Evolutionary conservation across 768 basidiomycete genomes (phyloP).

Genomic region (Infundibulicybe gibba): DNA sequence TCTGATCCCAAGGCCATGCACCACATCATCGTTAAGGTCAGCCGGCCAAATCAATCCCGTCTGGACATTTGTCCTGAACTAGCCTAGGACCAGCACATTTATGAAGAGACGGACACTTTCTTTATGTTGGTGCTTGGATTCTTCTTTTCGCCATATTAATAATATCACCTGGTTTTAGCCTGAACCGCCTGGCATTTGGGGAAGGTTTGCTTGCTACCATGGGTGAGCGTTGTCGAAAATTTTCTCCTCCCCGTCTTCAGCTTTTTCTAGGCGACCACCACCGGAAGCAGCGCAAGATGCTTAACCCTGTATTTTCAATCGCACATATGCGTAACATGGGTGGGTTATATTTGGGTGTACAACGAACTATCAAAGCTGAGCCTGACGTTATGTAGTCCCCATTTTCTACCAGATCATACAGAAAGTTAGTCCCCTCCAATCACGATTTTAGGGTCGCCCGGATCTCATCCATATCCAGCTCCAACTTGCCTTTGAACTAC

Average conservation of each 20-base stretch:
- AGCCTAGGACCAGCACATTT: constrained; percentile 17
- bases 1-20: constrained; percentile 33
- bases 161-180: not conserved
- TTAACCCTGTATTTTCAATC: constrained; percentile 31
- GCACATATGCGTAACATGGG: constrained; percentile 27
- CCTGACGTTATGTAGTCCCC: constrained; percentile 5
- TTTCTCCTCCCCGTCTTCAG: not conserved
- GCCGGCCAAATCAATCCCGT: constrained; percentile 11
- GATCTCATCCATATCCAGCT: not conserved
- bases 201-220: constrained; percentile 5
- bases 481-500: not conserved
- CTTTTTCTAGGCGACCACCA: constrained; percentile 23
- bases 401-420: not conserved
- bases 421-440: not conserved
- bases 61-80: not conserved
- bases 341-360: constrained; percentile 16
- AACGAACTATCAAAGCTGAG: not conserved
- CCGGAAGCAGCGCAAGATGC: constrained; percentile 27
- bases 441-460: constrained; percentile 8
- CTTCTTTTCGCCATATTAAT: not conserved
- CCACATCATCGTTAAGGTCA: constrained; percentile 31
- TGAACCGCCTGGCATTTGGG: not conserved
- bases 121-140: constrained; percentile 16
- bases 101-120: constrained; percentile 32
- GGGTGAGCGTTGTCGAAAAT: constrained; percentile 1